Percentiles rank a stretch among this genome's conserved stretches.
phyloP scores from a whole-genome alignment of 2,329 filamentous ascomycete species.

The Xylariomycetidae sp. region DNA sequence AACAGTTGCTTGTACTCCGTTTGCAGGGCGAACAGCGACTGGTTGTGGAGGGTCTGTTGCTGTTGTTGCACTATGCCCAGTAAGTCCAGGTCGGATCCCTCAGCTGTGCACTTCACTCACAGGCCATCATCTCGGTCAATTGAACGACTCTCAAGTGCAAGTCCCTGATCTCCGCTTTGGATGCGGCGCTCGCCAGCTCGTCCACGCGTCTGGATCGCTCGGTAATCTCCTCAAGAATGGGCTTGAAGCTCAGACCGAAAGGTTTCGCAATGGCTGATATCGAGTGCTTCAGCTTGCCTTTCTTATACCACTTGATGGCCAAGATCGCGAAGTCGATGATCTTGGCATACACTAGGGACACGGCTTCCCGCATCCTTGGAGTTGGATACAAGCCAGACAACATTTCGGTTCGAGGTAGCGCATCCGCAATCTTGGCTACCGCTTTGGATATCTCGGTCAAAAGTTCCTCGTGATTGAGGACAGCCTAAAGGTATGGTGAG shows the following conservation, averaged over 20 bases:
- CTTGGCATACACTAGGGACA: constrained; percentile 1
- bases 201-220: constrained; percentile 2
- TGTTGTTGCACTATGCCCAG: constrained; percentile 2
- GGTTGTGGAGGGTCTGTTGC: constrained; percentile 2
- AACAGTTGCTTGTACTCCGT: constrained; percentile 3
- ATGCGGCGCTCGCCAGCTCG: constrained; percentile 2
- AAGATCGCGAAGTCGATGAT: constrained; percentile 1
- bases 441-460: constrained; percentile 1
- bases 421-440: constrained; percentile 1
- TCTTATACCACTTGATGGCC: constrained; percentile 1
- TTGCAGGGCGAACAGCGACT: constrained; percentile 2
- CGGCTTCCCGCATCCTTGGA: constrained; percentile 1
- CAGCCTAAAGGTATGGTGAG: neutral
- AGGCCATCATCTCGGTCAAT: constrained; percentile 1
- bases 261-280: constrained; percentile 1
- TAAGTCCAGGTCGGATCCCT: too few species aligned
- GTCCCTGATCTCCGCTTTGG: constrained; percentile 3
- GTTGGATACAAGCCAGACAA: constrained; percentile 1
- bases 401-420: constrained; percentile 1
- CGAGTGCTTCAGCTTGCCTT: neutral
- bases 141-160: neutral
- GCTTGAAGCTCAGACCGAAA: constrained; percentile 1
- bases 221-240: constrained; percentile 1
- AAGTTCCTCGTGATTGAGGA: constrained; percentile 2
- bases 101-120: neutral